Conservation (phyloP, 495 filamentous ascomycete genomes). For the Neurospora intermedia region DNA sequence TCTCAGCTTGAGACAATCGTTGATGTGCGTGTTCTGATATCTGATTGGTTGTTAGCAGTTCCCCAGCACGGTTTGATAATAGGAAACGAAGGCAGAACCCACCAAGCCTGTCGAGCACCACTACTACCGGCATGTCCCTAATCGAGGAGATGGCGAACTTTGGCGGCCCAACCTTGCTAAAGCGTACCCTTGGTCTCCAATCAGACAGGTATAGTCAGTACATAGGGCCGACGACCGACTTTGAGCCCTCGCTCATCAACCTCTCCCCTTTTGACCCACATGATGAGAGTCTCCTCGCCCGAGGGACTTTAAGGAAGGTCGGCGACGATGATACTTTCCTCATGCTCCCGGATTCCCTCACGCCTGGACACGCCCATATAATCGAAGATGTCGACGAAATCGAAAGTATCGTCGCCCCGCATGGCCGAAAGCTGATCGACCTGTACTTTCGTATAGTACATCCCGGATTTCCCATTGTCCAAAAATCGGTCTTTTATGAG, state of each 20-base stretch:
- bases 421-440: constrained; percentile 71
- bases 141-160: constrained; percentile 53
- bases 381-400: constrained; percentile 64
- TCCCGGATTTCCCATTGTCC: constrained; percentile 80
- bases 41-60: constrained; percentile 37
- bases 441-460: constrained; percentile 84
- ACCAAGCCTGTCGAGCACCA: constrained; percentile 43
- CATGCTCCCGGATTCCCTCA: constrained; percentile 56
- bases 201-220: constrained; percentile 51
- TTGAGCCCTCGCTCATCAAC: constrained; percentile 62
- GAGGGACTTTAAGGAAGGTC: constrained; percentile 66
- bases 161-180: constrained; percentile 47
- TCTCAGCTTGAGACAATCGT: constrained; percentile 5
- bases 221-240: constrained; percentile 59
- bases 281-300: constrained; percentile 57
- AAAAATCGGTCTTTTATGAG: constrained; percentile 78
- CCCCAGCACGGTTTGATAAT: constrained; percentile 43
- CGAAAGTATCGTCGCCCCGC: constrained; percentile 70
- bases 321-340: constrained; percentile 77
- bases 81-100: constrained; percentile 41
- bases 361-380: constrained; percentile 49
- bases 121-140: constrained; percentile 38
- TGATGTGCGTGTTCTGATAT: constrained; percentile 23
- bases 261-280: constrained; percentile 59
- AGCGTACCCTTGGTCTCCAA: constrained; percentile 56